These are phyloP conservation scores for Boletales sp. DNA, from an alignment of 768 basidiomycete genomes.

Conservation along the genomic window DNA sequence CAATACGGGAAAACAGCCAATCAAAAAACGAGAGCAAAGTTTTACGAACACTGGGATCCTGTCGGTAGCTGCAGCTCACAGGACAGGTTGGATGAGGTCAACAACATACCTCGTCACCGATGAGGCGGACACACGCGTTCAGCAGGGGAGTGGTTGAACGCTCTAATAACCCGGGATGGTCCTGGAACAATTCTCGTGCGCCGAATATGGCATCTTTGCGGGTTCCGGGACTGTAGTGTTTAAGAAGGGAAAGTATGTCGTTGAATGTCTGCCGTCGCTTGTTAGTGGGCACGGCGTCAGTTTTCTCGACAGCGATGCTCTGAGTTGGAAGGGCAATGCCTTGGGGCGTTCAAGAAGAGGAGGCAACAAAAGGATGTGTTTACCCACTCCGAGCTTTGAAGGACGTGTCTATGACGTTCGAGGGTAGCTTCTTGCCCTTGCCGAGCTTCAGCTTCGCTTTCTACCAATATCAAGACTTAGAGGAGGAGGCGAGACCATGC, in stretches of 20 bases:
- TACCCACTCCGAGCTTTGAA: constrained; percentile 89
- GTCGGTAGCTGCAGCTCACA: constrained; percentile 2
- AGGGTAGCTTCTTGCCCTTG: constrained; percentile 80
- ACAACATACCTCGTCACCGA: constrained; percentile 73
- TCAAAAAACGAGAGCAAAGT: constrained; percentile 60
- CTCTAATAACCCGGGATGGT: constrained; percentile 52
- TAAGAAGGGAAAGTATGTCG: constrained; percentile 73
- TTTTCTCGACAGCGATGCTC: constrained; percentile 61
- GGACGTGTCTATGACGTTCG: constrained; percentile 91
- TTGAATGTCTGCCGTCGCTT: constrained; percentile 69
- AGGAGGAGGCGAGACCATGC: neutral
- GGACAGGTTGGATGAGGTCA: neutral
- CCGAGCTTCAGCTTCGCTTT: constrained; percentile 97
- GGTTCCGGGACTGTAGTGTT: constrained; percentile 77
- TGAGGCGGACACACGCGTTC: constrained; percentile 60
- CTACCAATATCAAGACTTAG: constrained; percentile 37
- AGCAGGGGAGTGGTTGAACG: constrained; percentile 53
- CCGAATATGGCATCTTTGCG: constrained; percentile 78
- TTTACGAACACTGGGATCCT: constrained; percentile 84
- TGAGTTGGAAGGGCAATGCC: constrained; percentile 90
- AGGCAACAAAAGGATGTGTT: neutral
- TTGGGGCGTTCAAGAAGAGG: constrained; percentile 31
- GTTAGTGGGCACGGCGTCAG: constrained; percentile 62
- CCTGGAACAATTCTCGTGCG: constrained; percentile 66
- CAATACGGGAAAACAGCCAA: constrained; percentile 69